A percentile compares a stretch with the other conserved stretches of the same genome.
Conservation (phyloP, 495 filamentous ascomycete species). For the Xylaria venustula region DNA sequence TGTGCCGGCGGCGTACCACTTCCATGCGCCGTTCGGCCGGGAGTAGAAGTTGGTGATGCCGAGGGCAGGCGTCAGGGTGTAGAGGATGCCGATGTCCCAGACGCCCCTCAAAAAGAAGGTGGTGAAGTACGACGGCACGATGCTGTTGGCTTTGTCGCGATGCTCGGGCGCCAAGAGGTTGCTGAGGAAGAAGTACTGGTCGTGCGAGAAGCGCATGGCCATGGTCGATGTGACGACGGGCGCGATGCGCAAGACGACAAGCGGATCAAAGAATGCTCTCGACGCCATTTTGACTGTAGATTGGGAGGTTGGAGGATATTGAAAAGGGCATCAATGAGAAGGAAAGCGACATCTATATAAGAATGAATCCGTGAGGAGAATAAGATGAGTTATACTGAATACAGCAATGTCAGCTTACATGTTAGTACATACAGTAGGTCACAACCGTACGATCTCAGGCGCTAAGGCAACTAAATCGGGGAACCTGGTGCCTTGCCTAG, state of each 20-base stretch:
- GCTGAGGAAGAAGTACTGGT: slow-evolving; percentile 34
- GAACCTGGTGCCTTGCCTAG: no score
- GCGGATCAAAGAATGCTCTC: slow-evolving; percentile 37
- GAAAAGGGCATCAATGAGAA: no score
- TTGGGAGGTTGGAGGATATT: no score
- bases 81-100: slow-evolving; percentile 18
- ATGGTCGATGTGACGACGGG: slow-evolving; percentile 42
- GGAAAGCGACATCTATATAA: no score
- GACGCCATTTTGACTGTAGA: slow-evolving; percentile 35
- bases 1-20: slow-evolving; percentile 26
- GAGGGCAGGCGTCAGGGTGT: slow-evolving; percentile 22
- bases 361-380: no score
- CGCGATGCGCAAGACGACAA: slow-evolving; percentile 33
- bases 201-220: slow-evolving; percentile 33
- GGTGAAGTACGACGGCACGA: slow-evolving; percentile 30
- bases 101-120: slow-evolving; percentile 26
- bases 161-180: slow-evolving; percentile 17
- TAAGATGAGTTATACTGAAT: no score
- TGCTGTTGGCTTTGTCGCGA: slow-evolving; percentile 18
- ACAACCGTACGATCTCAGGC: no score
- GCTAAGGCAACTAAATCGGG: no score
- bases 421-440: no score
- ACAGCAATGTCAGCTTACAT: no score
- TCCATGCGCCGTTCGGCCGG: slow-evolving; percentile 14
- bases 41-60: slow-evolving; percentile 22